Evolutionary conservation across 2,329 filamentous ascomycete genomes (phyloP).

Genomic region (Microsporum audouinii): DNA sequence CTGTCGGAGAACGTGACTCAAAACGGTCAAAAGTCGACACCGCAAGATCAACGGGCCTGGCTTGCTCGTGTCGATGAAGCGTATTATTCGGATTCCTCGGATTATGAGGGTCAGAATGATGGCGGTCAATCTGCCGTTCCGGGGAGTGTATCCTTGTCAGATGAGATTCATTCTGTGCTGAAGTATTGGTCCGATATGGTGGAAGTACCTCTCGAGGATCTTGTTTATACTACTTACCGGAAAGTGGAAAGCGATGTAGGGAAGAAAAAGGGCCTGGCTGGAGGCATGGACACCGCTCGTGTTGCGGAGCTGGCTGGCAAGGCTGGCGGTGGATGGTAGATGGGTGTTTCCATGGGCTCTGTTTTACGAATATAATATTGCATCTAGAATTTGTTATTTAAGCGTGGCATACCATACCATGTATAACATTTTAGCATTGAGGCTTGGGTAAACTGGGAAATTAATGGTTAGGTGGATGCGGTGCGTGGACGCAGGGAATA

Average conservation of each 20-base stretch:
- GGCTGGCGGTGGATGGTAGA: slow-evolving; percentile 85
- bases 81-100: slow-evolving; percentile 65
- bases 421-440: background rate
- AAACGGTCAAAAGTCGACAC: slow-evolving; percentile 47
- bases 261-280: slow-evolving; percentile 45
- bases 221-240: slow-evolving; percentile 78
- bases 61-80: slow-evolving; percentile 72
- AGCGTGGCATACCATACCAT: background rate
- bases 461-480: background rate
- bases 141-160: slow-evolving; percentile 19
- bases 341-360: background rate
- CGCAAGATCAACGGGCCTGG: slow-evolving; percentile 78
- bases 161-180: slow-evolving; percentile 42
- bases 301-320: slow-evolving; percentile 83
- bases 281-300: slow-evolving; percentile 57
- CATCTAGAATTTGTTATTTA: background rate
- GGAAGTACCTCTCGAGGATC: slow-evolving; percentile 55
- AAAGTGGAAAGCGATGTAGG: slow-evolving; percentile 93
- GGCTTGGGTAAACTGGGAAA: background rate
- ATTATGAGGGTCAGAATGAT: slow-evolving; percentile 28
- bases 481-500: background rate
- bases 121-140: slow-evolving; percentile 17
- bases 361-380: background rate
- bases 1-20: background rate
- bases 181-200: slow-evolving; percentile 65